Evolutionary conservation across 805 yeast species (phyloP).

Genomic region (Alloascoidea africana): DNA sequence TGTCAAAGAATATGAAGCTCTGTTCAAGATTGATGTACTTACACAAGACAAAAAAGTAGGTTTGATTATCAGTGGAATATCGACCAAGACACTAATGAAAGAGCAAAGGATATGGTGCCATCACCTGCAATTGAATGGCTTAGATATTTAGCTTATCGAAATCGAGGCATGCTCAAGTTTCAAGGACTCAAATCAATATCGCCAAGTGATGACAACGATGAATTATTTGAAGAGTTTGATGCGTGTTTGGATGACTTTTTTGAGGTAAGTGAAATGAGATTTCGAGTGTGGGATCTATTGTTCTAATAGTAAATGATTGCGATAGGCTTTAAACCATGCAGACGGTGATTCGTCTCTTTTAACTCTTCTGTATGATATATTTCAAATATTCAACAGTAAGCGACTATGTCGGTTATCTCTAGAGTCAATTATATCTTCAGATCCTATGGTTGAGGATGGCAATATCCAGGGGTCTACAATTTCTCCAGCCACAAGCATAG

Average conservation of each 20-base stretch:
- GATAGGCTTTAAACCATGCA: slow-evolving; percentile 27
- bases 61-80: no score
- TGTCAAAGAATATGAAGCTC: slow-evolving; percentile 34
- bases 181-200: slow-evolving; percentile 16
- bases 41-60: slow-evolving; percentile 24
- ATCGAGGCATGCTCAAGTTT: slow-evolving; percentile 62
- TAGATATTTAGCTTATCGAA: slow-evolving; percentile 66
- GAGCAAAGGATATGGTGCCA: slow-evolving; percentile 15
- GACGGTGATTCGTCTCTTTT: slow-evolving; percentile 50
- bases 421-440: slow-evolving; percentile 26
- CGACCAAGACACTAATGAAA: slow-evolving; percentile 18
- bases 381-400: slow-evolving; percentile 29
- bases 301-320: no score
- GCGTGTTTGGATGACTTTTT: not conserved
- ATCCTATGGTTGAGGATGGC: not conserved
- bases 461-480: not conserved
- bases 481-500: not conserved
- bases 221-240: slow-evolving; percentile 3
- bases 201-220: slow-evolving; percentile 2
- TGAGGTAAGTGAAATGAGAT: not conserved
- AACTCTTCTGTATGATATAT: slow-evolving; percentile 33
- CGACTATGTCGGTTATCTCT: slow-evolving; percentile 38
- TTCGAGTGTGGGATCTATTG: no score
- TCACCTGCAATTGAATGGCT: slow-evolving; percentile 64
- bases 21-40: slow-evolving; percentile 59